Conservation (phyloP, 257 asterid species). For the Asclepias syriaca region DNA sequence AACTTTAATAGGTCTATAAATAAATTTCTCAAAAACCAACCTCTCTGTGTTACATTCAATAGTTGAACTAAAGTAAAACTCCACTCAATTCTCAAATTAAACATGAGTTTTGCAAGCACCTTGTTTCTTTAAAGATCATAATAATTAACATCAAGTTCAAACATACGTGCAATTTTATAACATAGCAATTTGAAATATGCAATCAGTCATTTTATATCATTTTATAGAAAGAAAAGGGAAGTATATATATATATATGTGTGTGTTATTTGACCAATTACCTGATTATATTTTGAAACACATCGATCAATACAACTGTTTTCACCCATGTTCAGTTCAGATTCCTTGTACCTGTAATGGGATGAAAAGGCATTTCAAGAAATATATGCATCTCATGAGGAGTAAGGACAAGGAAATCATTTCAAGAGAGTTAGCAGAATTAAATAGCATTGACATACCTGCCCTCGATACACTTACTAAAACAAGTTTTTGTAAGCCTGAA, state of each 20-base stretch:
- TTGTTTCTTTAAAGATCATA: not conserved
- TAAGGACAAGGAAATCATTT: not conserved
- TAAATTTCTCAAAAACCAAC: not conserved
- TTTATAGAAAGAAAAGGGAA: not conserved
- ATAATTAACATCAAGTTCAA: not conserved
- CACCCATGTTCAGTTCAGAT: constrained; percentile 88
- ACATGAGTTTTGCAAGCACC: not conserved
- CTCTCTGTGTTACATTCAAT: not conserved
- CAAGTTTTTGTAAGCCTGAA: constrained; percentile 86
- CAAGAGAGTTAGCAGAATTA: not conserved
- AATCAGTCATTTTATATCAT: not conserved
- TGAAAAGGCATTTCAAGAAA: not conserved
- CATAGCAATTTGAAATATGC: not conserved
- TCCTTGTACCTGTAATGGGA: constrained; percentile 61
- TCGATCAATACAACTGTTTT: constrained; percentile 82
- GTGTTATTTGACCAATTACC: constrained; percentile 20
- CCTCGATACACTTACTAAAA: constrained; percentile 73
- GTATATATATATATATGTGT: no score
- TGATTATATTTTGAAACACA: constrained; percentile 90
- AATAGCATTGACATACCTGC: constrained; percentile 39
- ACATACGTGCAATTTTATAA: not conserved
- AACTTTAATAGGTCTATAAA: not conserved
- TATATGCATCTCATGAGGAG: not conserved
- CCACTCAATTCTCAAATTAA: not conserved
- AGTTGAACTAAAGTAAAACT: not conserved